These are phyloP conservation scores for Didymella arachidicola DNA, from an alignment of 2,329 filamentous ascomycete genomes.

Conservation along the genomic window DNA sequence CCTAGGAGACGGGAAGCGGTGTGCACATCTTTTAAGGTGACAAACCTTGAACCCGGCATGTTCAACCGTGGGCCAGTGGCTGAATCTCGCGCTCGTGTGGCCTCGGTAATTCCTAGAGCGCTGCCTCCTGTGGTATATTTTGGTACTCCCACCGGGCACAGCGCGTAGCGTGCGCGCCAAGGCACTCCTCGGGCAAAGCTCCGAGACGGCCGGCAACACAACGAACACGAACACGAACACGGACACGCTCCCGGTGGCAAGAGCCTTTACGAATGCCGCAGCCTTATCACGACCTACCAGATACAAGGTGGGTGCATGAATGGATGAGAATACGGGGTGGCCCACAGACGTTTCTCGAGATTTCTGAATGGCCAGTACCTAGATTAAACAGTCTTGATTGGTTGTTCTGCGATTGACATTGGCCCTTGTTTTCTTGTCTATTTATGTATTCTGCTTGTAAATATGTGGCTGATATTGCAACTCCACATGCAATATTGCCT, in stretches of 20 bases:
- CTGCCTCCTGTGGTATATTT: neutral
- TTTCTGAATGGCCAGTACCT: no score
- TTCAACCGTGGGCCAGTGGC: neutral
- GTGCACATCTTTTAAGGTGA: neutral
- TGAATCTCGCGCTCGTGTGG: neutral
- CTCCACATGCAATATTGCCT: neutral
- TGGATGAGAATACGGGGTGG: no score
- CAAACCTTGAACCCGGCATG: neutral
- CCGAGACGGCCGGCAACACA: constrained; percentile 1
- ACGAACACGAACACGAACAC: neutral
- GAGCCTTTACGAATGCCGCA: neutral
- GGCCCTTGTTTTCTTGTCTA: no score
- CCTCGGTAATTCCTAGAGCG: neutral
- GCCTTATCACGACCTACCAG: neutral
- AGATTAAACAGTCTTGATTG: no score
- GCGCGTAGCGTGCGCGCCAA: neutral
- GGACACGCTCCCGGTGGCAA: neutral
- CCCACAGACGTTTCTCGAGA: no score
- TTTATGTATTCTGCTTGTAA: no score
- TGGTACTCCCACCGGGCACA: neutral
- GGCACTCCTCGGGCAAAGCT: neutral
- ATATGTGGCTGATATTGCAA: neutral
- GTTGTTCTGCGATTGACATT: no score
- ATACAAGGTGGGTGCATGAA: no score
- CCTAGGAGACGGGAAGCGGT: constrained; percentile 1